Evolutionary conservation across 1,284 basidiomycete genomes (phyloP).

Genomic region (Ceratobasidium sp.): DNA sequence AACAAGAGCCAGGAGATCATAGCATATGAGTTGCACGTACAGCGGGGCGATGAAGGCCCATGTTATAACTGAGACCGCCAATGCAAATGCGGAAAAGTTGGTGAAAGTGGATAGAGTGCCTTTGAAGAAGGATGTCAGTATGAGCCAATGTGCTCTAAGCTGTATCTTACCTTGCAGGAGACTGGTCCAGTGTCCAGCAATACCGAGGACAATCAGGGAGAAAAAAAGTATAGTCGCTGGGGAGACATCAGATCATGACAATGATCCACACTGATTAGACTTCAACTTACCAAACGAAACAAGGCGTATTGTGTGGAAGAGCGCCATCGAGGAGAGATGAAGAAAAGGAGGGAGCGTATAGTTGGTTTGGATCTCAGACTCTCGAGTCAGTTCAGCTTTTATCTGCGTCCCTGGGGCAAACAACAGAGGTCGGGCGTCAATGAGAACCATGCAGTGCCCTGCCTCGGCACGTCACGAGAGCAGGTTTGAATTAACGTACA

Average conservation of each 20-base stretch:
- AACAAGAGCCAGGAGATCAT: neutral
- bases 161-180: slow-evolving; percentile 4
- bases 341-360: neutral
- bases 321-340: slow-evolving; percentile 3
- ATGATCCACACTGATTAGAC: neutral
- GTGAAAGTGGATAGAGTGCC: slow-evolving; percentile 1
- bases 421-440: neutral
- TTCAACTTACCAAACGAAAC: slow-evolving; percentile 7
- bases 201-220: slow-evolving; percentile 37
- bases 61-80: slow-evolving; percentile 22
- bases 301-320: slow-evolving; percentile 15
- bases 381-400: no score
- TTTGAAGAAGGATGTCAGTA: neutral
- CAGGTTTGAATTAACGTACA: slow-evolving; percentile 18
- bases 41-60: slow-evolving; percentile 29
- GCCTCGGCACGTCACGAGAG: slow-evolving; percentile 23
- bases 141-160: no score
- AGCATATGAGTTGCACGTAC: neutral
- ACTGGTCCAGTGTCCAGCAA: slow-evolving; percentile 24
- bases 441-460: slow-evolving; percentile 3
- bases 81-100: slow-evolving; percentile 32
- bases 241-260: neutral
- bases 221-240: slow-evolving; percentile 33
- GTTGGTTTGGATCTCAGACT: neutral
- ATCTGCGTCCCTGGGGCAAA: slow-evolving; percentile 2